Base-by-base conservation (phyloP, 2,329 filamentous ascomycete species). In the Ascochyta fabae region DNA sequence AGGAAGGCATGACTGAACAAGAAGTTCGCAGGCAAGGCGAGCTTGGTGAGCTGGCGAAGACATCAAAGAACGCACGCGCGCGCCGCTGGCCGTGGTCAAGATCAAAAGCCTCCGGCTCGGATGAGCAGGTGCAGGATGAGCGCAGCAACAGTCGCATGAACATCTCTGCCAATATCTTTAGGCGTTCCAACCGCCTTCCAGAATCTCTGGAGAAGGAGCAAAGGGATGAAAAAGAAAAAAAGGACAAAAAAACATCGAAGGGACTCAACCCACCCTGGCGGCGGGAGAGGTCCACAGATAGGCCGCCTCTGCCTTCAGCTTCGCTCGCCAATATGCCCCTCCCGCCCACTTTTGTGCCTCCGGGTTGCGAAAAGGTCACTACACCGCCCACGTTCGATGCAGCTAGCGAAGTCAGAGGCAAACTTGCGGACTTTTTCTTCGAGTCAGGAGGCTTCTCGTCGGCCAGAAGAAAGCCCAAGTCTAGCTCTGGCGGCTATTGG, bases 401-500 rank as follows among this genome's bases (percentile, higher is more conserved):
- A 9, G 53, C 56, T 8, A 58, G 64, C 26, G 66, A 70, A 38
- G 60, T 73, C 24, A 66, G 65, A 52, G 67, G 65, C 16, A 70
- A 70, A 46, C 58, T 73, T 2, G 67, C 64, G n/a, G 59, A 71
- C 39, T 75, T 75, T 48, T 70, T 70, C 59, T 74, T 75, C 55
- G 70, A 73, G 15, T 48, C 58, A 10, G 58, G 66, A 19, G 51
- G 48, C n/a, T 43, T 53, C n/a, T 16, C 24, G 42, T 35, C 48
- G 0, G 48, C 49, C 5, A 48, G 42, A 26, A 51, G 59, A 15
- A 66, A 59, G n/a, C 23, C 52, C 6, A 55, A 47, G 24, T 15
- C 56, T 3, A 54, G 53, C 5, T 54, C 64, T 9, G 61, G 57
- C 12, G 68, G 72, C 6, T 50, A 67, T 27, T 76, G 73, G 73